Percentiles rank a stretch among this genome's conserved stretches.
Evolutionary conservation across 495 filamentous ascomycete genomes (phyloP).

Genomic region (Talaromyces nanjingensis): DNA sequence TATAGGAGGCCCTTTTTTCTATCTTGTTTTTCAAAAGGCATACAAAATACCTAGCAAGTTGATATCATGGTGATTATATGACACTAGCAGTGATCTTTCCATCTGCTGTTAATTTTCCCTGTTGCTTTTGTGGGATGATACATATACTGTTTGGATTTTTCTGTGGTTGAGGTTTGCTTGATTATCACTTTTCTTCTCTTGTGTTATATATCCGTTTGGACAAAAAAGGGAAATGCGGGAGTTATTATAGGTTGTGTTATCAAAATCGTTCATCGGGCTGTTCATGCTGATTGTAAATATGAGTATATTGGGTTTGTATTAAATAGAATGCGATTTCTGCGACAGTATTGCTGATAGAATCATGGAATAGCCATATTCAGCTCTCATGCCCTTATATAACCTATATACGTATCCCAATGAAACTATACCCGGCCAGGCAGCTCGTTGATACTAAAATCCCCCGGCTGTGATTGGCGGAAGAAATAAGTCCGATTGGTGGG

Average conservation of each 20-base stretch:
- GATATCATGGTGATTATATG: background rate
- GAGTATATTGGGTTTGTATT: background rate
- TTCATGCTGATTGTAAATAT: background rate
- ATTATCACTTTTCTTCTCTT: background rate
- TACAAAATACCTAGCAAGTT: background rate
- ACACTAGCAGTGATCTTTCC: background rate
- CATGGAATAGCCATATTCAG: background rate
- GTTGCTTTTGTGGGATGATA: background rate
- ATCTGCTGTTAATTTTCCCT: background rate
- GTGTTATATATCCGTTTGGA: background rate
- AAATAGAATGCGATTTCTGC: background rate
- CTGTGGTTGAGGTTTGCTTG: background rate
- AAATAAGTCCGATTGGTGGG: conserved; percentile 5
- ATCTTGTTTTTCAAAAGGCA: background rate
- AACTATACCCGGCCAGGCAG: background rate
- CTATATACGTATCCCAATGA: no score
- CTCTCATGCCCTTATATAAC: background rate
- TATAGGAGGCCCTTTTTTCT: background rate
- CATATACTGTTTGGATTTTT: background rate
- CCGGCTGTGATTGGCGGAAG: conserved; percentile 4
- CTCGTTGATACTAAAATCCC: background rate
- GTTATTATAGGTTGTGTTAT: background rate
- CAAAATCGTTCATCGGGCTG: background rate
- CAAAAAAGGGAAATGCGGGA: background rate
- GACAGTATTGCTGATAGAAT: background rate